Base-by-base conservation (phyloP, 768 basidiomycete species). In the Hypholoma sublateritium region DNA sequence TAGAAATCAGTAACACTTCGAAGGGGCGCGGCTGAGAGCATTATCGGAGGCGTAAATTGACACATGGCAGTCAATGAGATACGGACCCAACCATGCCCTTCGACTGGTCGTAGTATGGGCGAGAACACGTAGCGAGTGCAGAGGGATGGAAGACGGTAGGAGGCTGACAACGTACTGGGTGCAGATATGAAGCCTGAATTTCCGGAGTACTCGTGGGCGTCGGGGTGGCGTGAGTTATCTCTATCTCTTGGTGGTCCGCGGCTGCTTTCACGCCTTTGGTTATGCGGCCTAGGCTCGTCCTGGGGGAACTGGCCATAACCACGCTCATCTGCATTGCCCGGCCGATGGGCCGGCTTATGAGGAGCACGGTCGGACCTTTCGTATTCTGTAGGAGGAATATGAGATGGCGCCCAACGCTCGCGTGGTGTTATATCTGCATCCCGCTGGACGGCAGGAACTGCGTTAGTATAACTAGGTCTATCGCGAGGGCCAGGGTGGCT, bases 101-200 rank as follows among this genome's bases (percentile, higher is more conserved):
- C 54, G 42, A 61, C 60, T 60, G 62, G 55, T 59, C 59, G 63
- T 50, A 61, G 59, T 53, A 60, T 50, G 60, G 66, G 45, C 22
- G 53, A 59, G 59, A 54, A 58, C 57, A 59, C 52, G 62, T 53
- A 35, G 58, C 22, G 36, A 59, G 56, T 59, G 61, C 48, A 64
- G 54, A 58, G 61, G 65, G 71, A 74, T 70, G 66, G 75, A 71
- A 73, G 71, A 68, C 53, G 70, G 70, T 62, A 78, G 71, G 78
- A 82, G 77, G 81, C 79, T 75, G 80, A 83, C 73, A 83, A 85
- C 82, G 83, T 85, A 85, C 83, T 84, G 70, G 77, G 69, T 74
- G 77, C 62, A 64, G 74, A 67, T 70, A 72, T 70, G 58, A 49
- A 65, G 70, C 66, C 70, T 68, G 66, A 66, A 57, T 63, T 67